Conservation (phyloP, 495 filamentous ascomycete species). For the Neurospora sp. region DNA sequence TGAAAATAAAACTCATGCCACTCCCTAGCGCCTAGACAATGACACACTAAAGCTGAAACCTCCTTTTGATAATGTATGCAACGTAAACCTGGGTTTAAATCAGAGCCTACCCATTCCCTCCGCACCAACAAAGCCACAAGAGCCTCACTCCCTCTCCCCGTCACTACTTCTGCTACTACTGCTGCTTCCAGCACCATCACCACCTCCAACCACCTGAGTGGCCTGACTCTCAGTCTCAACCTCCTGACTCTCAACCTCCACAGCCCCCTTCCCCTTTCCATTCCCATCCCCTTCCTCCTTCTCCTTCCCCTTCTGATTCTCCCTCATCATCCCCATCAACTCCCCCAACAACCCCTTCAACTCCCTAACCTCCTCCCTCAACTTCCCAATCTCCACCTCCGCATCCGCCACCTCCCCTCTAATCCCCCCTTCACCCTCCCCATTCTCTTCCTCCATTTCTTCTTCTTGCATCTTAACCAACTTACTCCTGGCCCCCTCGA, state of each 20-base stretch:
- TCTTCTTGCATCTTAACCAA: conserved; percentile 22
- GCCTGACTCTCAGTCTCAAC: not conserved
- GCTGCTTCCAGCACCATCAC: not conserved
- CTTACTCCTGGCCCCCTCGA: conserved; percentile 64
- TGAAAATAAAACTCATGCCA: too few relatives aligned
- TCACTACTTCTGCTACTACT: not conserved
- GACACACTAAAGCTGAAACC: too few relatives aligned
- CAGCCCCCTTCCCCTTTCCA: not conserved
- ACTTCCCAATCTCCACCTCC: conserved; percentile 55
- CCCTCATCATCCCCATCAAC: conserved; percentile 40
- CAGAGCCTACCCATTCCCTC: not conserved
- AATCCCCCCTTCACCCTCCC: not conserved
- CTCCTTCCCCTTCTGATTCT: conserved; percentile 2
- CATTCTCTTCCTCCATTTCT: not conserved
- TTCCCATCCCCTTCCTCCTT: not conserved
- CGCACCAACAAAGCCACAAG: not conserved
- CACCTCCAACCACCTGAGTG: not conserved
- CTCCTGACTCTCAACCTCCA: not conserved
- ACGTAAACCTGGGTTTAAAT: too few relatives aligned
- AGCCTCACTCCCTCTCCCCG: not conserved
- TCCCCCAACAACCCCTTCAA: conserved; percentile 58
- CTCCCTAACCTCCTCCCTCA: conserved; percentile 58
- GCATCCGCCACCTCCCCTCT: conserved; percentile 50
- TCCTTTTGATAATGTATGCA: too few relatives aligned
- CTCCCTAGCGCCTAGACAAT: too few relatives aligned